A percentile compares a stretch with the other conserved stretches of the same genome.
Conservation (phyloP, 371 early-diverging fungal species). For the Syncephalastrum monosporum region DNA sequence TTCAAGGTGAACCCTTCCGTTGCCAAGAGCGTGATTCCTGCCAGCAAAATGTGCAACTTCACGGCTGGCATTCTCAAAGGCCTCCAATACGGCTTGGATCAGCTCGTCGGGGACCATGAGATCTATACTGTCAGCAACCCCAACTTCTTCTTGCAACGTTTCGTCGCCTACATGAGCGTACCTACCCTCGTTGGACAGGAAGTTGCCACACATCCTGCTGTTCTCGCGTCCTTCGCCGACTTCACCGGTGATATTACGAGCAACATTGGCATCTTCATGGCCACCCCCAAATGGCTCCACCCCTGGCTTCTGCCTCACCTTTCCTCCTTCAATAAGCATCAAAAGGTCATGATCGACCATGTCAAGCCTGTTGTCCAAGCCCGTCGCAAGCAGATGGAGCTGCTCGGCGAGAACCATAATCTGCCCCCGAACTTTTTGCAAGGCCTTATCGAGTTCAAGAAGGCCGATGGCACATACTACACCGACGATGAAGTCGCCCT, state of each 20-base stretch:
- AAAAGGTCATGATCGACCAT: constrained; percentile 24
- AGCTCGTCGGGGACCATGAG: constrained; percentile 11
- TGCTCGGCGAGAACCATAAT: constrained; percentile 3
- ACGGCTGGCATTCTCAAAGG: constrained; percentile 25
- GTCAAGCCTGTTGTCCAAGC: constrained; percentile 19
- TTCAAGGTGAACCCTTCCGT: constrained; percentile 29
- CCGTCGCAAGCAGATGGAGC: constrained; percentile 15
- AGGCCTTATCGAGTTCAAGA: constrained; percentile 21
- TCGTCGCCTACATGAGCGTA: constrained; percentile 43
- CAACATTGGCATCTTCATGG: constrained; percentile 22
- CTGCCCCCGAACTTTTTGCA: constrained; percentile 26
- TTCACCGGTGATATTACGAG: constrained; percentile 35
- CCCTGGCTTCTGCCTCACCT: constrained; percentile 25
- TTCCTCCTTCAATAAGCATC: constrained; percentile 23
- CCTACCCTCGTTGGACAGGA: constrained; percentile 33
- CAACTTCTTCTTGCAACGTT: constrained; percentile 25
- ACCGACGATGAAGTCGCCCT: constrained; percentile 20
- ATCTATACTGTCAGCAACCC: constrained; percentile 9
- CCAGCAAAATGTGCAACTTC: constrained; percentile 13
- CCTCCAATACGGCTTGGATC: constrained; percentile 17
- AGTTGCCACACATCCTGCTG: constrained; percentile 18
- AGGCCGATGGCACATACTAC: constrained; percentile 21
- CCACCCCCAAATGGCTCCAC: constrained; percentile 23
- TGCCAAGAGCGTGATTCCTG: constrained; percentile 20
- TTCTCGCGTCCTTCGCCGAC: constrained; percentile 36